phyloP scores from a whole-genome alignment of 2,329 filamentous ascomycete genomes.

The Colletotrichum karsti region DNA sequence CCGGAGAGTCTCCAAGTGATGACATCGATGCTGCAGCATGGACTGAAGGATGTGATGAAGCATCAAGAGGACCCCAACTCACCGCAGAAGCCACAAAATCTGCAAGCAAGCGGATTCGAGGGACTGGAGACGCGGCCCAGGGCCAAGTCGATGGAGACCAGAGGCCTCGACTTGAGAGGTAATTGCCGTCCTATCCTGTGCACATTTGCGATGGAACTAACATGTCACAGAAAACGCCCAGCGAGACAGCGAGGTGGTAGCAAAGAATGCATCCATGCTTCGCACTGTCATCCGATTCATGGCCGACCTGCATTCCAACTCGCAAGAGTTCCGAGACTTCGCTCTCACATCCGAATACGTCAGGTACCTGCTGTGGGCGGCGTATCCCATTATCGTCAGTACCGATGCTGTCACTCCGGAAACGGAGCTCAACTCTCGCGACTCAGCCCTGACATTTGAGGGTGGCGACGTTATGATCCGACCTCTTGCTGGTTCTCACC shows the following conservation, averaged over 20 bases:
- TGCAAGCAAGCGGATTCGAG: conserved; percentile 31
- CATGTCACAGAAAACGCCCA: conserved; percentile 44
- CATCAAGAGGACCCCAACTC: conserved; percentile 69
- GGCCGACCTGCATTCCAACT: conserved; percentile 79
- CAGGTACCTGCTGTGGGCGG: conserved; percentile 77
- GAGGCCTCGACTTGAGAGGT: conserved; percentile 65
- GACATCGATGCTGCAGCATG: conserved; percentile 86
- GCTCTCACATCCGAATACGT: conserved; percentile 82
- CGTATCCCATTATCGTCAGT: conserved; percentile 90
- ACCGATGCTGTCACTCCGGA: conserved; percentile 85
- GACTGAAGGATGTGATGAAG: conserved; percentile 75
- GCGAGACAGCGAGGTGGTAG: conserved; percentile 56
- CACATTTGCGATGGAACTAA: neutral
- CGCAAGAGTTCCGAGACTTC: conserved; percentile 83
- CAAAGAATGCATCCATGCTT: conserved; percentile 69
- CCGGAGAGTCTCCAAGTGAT: conserved; percentile 84
- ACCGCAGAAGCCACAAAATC: conserved; percentile 39
- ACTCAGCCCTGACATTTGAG: conserved; percentile 84
- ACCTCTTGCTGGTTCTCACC: conserved; percentile 70
- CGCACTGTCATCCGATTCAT: conserved; percentile 83
- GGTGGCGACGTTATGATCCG: conserved; percentile 86
- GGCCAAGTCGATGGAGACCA: conserved; percentile 71
- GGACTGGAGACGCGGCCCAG: conserved; percentile 48
- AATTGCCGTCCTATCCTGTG: conserved; percentile 26
- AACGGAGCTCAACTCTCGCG: conserved; percentile 85